phyloP scores from a whole-genome alignment of 176 grass and related monocot species.

The Rhipidocladum racemiflorum region DNA sequence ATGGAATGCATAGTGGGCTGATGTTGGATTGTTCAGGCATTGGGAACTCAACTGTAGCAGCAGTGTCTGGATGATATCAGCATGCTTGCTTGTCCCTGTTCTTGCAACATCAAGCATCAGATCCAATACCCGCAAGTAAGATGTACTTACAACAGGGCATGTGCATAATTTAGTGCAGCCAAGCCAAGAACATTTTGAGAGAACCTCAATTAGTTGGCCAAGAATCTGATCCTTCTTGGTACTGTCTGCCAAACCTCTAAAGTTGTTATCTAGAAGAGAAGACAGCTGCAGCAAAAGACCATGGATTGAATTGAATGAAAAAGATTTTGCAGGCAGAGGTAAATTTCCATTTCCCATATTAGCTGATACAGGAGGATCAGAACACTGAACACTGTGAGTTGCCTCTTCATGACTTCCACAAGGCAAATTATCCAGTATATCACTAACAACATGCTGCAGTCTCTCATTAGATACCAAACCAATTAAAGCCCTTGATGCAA shows the following conservation, averaged over 20 bases:
- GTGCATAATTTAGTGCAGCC: constrained; percentile 49
- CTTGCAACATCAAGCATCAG: constrained; percentile 74
- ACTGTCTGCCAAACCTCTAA: constrained; percentile 50
- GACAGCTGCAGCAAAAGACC: constrained; percentile 82
- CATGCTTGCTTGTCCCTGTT: constrained; percentile 47
- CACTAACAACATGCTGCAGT: constrained; percentile 57
- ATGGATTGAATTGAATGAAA: constrained; percentile 86
- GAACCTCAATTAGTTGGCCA: constrained; percentile 56
- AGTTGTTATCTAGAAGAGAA: constrained; percentile 83
- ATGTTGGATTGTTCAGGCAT: constrained; percentile 51
- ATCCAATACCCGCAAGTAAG: constrained; percentile 70
- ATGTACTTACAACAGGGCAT: constrained; percentile 72
- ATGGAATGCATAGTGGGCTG: constrained; percentile 46
- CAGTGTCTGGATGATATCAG: constrained; percentile 47
- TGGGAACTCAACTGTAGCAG: constrained; percentile 58
- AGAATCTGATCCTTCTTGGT: constrained; percentile 76
- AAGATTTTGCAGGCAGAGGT: background rate
- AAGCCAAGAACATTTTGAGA: constrained; percentile 81
- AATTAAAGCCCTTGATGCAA: constrained; percentile 83
- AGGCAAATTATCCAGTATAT: constrained; percentile 63
- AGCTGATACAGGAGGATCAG: constrained; percentile 24
- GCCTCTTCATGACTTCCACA: constrained; percentile 26
- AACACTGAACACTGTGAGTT: constrained; percentile 8
- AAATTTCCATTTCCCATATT: constrained; percentile 41
- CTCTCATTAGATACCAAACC: constrained; percentile 91